Evolutionary conservation across 2,329 filamentous ascomycete genomes (phyloP).

Genomic region (Diplodia scrobiculata): DNA sequence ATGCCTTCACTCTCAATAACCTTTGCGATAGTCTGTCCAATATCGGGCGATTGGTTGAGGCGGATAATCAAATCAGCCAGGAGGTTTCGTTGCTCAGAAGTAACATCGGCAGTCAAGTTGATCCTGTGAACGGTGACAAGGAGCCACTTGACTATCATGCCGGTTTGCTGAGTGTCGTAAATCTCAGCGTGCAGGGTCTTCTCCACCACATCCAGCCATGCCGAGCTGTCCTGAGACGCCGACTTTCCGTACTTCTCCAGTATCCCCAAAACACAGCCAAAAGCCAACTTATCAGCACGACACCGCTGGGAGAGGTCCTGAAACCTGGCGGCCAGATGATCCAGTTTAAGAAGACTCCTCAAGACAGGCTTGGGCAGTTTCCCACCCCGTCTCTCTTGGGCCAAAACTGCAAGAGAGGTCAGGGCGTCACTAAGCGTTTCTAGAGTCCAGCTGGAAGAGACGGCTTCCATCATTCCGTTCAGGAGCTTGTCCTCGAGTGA

Average conservation of each 20-base stretch:
- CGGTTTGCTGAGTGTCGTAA: slow-evolving; percentile 64
- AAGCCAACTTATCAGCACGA: slow-evolving; percentile 69
- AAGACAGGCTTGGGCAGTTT: slow-evolving; percentile 70
- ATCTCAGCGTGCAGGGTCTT: slow-evolving; percentile 62
- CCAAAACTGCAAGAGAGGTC: slow-evolving; percentile 77
- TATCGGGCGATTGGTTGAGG: slow-evolving; percentile 37
- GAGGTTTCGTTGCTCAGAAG: slow-evolving; percentile 47
- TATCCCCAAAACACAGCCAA: slow-evolving; percentile 66
- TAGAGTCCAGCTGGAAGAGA: slow-evolving; percentile 73
- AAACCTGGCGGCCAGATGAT: slow-evolving; percentile 62
- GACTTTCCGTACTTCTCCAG: slow-evolving; percentile 23
- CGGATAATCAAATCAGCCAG: slow-evolving; percentile 40
- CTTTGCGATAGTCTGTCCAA: slow-evolving; percentile 64
- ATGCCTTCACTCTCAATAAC: slow-evolving; percentile 68
- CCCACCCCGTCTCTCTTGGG: slow-evolving; percentile 73
- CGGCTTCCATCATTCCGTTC: slow-evolving; percentile 86
- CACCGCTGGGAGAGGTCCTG: slow-evolving; percentile 65
- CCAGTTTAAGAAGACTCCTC: slow-evolving; percentile 67
- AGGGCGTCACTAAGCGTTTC: slow-evolving; percentile 74
- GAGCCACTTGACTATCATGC: slow-evolving; percentile 67
- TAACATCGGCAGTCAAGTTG: slow-evolving; percentile 59
- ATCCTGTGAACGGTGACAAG: slow-evolving; percentile 61
- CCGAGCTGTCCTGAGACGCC: slow-evolving; percentile 5
- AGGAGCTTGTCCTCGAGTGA: slow-evolving; percentile 76
- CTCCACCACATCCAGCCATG: slow-evolving; percentile 53